Base-by-base conservation (phyloP, 495 filamentous ascomycete species). In the Hypoxylon cercidicola region DNA sequence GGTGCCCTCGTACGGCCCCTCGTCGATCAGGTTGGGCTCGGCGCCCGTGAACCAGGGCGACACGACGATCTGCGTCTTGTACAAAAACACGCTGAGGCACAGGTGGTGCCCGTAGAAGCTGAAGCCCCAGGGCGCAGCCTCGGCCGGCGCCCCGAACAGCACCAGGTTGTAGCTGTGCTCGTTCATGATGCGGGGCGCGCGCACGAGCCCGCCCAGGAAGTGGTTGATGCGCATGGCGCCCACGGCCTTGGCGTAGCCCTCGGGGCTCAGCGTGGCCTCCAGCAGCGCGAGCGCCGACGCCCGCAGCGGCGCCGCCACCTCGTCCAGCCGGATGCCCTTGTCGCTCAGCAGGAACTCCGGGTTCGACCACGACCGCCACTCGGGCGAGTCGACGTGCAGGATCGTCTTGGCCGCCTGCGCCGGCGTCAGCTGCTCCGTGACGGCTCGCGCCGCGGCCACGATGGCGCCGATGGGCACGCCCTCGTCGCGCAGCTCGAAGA, bases 21-120 rank as follows among this genome's bases (percentile, higher is more conserved):
- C 72, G 62, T 92, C 90, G 62, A 93, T 89, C 60, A 85, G 65
- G 51, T 92, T 90, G 0, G 90, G 90, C 75, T 93, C 90, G 0
- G 90, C 90, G 48, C 90, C 90, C 0, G 86, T 88, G 75, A 93
- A 93, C 78, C 85, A 89, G 1, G 90, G 90, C 10, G 81, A 82
- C 12, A 88, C 79, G 21, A 91, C 75, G 49, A 90, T 84, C 69
- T 90, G 87, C 5, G 77, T 73, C 32, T 74, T 76, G 59, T 85
- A 79, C 28, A 91, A 75, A 66, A 92, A 88, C 35, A 90, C 77
- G 70, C 85, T 85, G 19, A 92, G 77, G 54, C 88, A 90, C 5
- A 92, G 78, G 62, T 93, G 90, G 74, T 93, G 90, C 16, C 90
- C 90, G 78, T 89, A 93, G 73, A 91, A 88, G 0, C 84, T 83